These are phyloP conservation scores for Aspergillus latus DNA, from an alignment of 2,329 filamentous ascomycete genomes.

Conservation along the genomic window DNA sequence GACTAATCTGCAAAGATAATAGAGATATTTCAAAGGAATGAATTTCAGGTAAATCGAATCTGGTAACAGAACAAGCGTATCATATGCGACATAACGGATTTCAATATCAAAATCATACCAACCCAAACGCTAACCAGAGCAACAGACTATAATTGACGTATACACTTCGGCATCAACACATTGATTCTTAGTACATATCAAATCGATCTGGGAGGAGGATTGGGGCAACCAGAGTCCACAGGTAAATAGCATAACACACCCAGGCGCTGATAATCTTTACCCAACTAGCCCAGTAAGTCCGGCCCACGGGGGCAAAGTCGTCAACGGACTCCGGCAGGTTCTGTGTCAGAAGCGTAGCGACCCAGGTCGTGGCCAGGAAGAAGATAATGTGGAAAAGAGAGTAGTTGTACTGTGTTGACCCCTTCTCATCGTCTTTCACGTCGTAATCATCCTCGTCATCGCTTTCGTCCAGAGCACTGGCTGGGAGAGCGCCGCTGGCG, in stretches of 20 bases:
- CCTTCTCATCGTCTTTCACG: constrained; percentile 81
- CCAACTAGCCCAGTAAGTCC: constrained; percentile 97
- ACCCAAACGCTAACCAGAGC: neutral
- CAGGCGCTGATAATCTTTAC: constrained; percentile 98
- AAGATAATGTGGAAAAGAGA: constrained; percentile 96
- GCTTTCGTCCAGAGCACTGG: constrained; percentile 78
- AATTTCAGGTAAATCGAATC: neutral
- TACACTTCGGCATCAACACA: neutral
- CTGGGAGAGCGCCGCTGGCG: constrained; percentile 86
- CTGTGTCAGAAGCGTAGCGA: constrained; percentile 84
- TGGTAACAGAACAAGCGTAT: neutral
- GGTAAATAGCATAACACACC: constrained; percentile 93
- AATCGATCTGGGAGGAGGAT: constrained; percentile 84
- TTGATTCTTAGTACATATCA: constrained; percentile 46
- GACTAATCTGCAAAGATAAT: too few species aligned
- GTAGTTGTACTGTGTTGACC: constrained; percentile 93
- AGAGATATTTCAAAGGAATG: too few species aligned
- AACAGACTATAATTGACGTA: neutral
- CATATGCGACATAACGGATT: neutral
- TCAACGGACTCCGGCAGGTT: constrained; percentile 66
- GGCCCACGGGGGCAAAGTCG: constrained; percentile 87
- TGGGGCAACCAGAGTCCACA: constrained; percentile 88
- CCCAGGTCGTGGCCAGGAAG: constrained; percentile 93
- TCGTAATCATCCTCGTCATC: constrained; percentile 62
- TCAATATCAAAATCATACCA: neutral